A percentile compares a stretch with the other conserved stretches of the same genome.
Evolutionary conservation across 768 basidiomycete species (phyloP).

Genomic region (Phlebiopsis gigantea): DNA sequence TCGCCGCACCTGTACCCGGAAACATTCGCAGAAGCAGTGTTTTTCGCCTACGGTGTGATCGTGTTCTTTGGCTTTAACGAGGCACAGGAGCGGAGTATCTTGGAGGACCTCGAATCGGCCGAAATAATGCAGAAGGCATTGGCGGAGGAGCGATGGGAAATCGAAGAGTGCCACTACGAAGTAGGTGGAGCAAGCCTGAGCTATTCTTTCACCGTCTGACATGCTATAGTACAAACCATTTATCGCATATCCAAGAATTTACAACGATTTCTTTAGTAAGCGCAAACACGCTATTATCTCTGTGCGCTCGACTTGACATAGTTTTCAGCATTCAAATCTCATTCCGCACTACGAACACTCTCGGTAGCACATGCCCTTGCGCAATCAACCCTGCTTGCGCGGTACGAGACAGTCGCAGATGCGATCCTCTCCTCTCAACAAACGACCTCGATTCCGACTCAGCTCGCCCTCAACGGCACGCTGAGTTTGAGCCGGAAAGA

Average conservation of each 20-base stretch:
- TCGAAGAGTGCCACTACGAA: slow-evolving; percentile 88
- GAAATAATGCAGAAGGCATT: slow-evolving; percentile 61
- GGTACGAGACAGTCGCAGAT: slow-evolving; percentile 76
- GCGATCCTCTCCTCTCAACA: slow-evolving; percentile 72
- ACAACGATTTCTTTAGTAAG: slow-evolving; percentile 94
- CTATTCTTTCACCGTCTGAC: slow-evolving; percentile 1
- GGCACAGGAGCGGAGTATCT: slow-evolving; percentile 69
- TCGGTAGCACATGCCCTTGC: slow-evolving; percentile 94
- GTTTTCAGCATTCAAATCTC: slow-evolving; percentile 77
- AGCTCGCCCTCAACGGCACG: slow-evolving; percentile 73
- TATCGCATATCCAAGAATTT: slow-evolving; percentile 85
- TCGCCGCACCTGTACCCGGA: slow-evolving; percentile 29
- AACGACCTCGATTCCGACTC: slow-evolving; percentile 77
- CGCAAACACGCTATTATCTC: slow-evolving; percentile 8
- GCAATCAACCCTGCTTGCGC: slow-evolving; percentile 87
- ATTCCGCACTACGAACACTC: slow-evolving; percentile 83
- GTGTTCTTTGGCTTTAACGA: slow-evolving; percentile 90
- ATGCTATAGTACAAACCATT: slow-evolving; percentile 69
- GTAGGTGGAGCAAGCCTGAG: slow-evolving; percentile 39
- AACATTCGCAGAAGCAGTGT: slow-evolving; percentile 67
- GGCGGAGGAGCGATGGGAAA: slow-evolving; percentile 74
- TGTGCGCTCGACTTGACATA: neutral
- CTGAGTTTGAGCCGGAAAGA: slow-evolving; percentile 74
- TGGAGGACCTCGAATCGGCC: slow-evolving; percentile 78
- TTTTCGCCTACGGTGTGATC: slow-evolving; percentile 84